Evolutionary conservation across 140 eudicot species (phyloP).

Genomic region (Oenanthe javanica): DNA sequence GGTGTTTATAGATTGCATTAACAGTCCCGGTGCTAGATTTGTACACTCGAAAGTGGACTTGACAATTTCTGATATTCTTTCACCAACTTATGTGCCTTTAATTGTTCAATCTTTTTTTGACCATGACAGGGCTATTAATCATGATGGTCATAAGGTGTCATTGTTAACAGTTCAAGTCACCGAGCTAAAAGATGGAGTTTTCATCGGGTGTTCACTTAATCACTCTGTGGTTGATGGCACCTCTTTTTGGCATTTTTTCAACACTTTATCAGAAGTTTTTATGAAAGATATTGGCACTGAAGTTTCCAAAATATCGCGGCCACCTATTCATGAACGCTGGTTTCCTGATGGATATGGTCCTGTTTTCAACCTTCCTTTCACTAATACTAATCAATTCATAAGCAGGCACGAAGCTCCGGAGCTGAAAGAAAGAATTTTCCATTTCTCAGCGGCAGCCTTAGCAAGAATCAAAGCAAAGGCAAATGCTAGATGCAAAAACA

Average conservation of each 20-base stretch:
- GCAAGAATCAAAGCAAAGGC: slow-evolving; percentile 36
- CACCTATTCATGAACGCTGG: slow-evolving; percentile 36
- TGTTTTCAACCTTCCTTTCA: slow-evolving; percentile 10
- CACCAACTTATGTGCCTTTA: slow-evolving; percentile 38
- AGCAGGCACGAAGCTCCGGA: slow-evolving; percentile 15
- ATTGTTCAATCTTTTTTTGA: slow-evolving; percentile 49
- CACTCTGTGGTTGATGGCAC: slow-evolving; percentile 44
- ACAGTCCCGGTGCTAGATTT: slow-evolving; percentile 20
- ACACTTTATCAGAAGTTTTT: slow-evolving; percentile 27
- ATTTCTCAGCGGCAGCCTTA: slow-evolving; percentile 27
- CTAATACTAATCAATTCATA: slow-evolving; percentile 27
- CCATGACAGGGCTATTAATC: slow-evolving; percentile 32
- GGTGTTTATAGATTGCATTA: slow-evolving; percentile 19
- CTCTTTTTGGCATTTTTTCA: slow-evolving; percentile 56
- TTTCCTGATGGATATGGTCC: slow-evolving; percentile 34
- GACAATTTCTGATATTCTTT: slow-evolving; percentile 31
- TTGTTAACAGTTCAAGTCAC: slow-evolving; percentile 47
- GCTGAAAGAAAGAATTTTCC: slow-evolving; percentile 46
- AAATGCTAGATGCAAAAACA: slow-evolving; percentile 11
- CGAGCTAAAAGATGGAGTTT: slow-evolving; percentile 43
- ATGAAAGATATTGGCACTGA: not conserved
- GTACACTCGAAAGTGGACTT: slow-evolving; percentile 27
- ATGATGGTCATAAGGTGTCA: slow-evolving; percentile 37
- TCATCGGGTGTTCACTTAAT: slow-evolving; percentile 45
- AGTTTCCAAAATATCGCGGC: slow-evolving; percentile 20